A percentile compares a stretch with the other conserved stretches of the same genome.
Conservation (phyloP, 1,284 basidiomycete species). For the Vanrija sp. region DNA sequence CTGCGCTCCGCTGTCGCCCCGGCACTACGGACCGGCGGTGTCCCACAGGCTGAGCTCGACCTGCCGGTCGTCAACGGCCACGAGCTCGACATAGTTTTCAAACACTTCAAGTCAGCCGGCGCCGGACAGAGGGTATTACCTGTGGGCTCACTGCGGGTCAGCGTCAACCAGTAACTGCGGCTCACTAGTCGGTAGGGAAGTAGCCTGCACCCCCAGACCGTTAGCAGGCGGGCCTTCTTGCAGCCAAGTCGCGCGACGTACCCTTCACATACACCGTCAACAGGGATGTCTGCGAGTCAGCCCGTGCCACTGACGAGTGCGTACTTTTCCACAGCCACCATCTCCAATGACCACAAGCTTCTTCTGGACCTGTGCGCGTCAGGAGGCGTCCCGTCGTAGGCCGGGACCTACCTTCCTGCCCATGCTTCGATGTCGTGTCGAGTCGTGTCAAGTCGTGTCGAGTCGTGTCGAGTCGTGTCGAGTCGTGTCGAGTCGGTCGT, state of each 20-base stretch:
- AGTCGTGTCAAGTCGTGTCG: no score
- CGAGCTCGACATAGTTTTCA: conserved; percentile 86
- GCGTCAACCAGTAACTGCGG: neutral
- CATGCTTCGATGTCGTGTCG: no score
- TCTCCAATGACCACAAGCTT: conserved; percentile 85
- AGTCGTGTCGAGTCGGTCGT: no score
- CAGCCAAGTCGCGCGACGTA: conserved; percentile 14
- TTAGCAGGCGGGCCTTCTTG: conserved; percentile 3
- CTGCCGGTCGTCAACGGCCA: conserved; percentile 72
- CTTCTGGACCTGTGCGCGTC: neutral
- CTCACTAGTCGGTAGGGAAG: conserved; percentile 43
- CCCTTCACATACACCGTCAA: conserved; percentile 50
- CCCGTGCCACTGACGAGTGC: conserved; percentile 1
- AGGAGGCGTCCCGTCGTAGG: no score
- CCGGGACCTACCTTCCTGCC: no score
- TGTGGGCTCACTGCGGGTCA: conserved; percentile 67
- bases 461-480: no score
- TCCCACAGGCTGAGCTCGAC: conserved; percentile 95
- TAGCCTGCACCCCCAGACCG: conserved; percentile 22
- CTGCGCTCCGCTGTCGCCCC: no score
- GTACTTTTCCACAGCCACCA: conserved; percentile 74
- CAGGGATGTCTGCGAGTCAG: conserved; percentile 63
- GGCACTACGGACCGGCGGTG: conserved; percentile 69
- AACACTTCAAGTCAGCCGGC: conserved; percentile 54
- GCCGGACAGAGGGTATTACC: conserved; percentile 45